phyloP scores from a whole-genome alignment of 1,284 basidiomycete species.

The Pascua sp. region DNA sequence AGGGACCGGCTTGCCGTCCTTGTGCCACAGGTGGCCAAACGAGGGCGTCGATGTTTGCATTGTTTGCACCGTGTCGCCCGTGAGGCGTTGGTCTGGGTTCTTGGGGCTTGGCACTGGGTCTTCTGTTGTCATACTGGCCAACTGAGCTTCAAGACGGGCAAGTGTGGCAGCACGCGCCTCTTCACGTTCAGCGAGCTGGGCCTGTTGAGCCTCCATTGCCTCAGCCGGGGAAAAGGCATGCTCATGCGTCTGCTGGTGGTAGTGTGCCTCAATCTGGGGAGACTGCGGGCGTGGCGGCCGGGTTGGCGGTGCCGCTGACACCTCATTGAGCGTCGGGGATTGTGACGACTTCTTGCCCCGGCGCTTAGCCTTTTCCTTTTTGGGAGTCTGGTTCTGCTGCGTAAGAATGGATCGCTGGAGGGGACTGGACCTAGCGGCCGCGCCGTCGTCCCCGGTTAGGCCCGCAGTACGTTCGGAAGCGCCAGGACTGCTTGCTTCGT shows the following conservation, averaged over 20 bases:
- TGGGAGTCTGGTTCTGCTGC: no score
- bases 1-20: conserved; percentile 29
- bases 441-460: no score
- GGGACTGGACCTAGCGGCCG: no score
- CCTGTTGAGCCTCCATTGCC: not conserved
- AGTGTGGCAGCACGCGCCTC: not conserved
- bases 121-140: not conserved
- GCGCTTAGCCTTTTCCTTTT: no score
- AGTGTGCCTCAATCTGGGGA: no score
- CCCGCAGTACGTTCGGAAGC: no score
- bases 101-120: not conserved
- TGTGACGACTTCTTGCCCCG: no score
- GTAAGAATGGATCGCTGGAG: no score
- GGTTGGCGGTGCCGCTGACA: no score
- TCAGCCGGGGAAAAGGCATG: not conserved
- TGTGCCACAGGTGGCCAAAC: conserved; percentile 43
- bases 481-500: no score
- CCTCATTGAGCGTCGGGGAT: no score
- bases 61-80: conserved; percentile 5
- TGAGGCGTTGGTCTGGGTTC: not conserved
- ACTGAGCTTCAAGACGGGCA: not conserved
- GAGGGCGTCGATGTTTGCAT: conserved; percentile 25
- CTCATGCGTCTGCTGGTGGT: not conserved
- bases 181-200: not conserved
- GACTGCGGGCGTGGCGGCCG: no score